Base-by-base conservation (phyloP, 768 basidiomycete species). In the Boletus rufocinnamomeus region DNA sequence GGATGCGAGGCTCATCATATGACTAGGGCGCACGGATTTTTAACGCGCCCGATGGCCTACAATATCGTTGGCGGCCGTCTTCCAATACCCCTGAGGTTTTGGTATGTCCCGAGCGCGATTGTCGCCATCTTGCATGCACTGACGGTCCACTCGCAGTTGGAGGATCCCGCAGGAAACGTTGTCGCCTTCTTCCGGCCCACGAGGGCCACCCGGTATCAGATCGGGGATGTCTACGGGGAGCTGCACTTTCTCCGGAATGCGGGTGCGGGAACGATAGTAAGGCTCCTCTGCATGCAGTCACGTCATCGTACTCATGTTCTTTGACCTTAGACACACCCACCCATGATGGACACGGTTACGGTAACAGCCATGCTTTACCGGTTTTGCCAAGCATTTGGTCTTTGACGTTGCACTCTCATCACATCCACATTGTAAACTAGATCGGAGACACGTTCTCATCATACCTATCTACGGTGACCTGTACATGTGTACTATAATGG, bases 291-390 rank as follows among this genome's bases (percentile, higher is more conserved):
- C 57, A 16, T 52, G 44, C 60, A 55, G 58, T 62, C 52, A 51
- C 53, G 59, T 63, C 69, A 61, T 48, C 10, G 46, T 57, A 32
- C 65, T 74, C 55, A 73, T 65, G 59, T 64, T 60, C 34, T 51
- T 51, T 62, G 61, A 52, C 50, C 58, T 52, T 69, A 91, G 90
- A 89, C 85, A 80, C 91, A 91, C 70, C 91, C 90, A 52, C 91
- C 91, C 63, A 86, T 93, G 74, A 93, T 93, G 91, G 90, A 93
- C 78, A 85, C 84, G 46, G 90, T 93, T 60, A 88, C 87, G 28
- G 85, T 93, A 64, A 91, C 91, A 30, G 84, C 85, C 54, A 92
- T 93, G 90, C 79, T 93, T 37, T 92, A 89, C 75, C 86, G 92
- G 49, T 89, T 91, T 72, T 89, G 87, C 65, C 78, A 74, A 58